phyloP scores from a whole-genome alignment of 2,329 filamentous ascomycete species.

The Paraphoma sp. region DNA sequence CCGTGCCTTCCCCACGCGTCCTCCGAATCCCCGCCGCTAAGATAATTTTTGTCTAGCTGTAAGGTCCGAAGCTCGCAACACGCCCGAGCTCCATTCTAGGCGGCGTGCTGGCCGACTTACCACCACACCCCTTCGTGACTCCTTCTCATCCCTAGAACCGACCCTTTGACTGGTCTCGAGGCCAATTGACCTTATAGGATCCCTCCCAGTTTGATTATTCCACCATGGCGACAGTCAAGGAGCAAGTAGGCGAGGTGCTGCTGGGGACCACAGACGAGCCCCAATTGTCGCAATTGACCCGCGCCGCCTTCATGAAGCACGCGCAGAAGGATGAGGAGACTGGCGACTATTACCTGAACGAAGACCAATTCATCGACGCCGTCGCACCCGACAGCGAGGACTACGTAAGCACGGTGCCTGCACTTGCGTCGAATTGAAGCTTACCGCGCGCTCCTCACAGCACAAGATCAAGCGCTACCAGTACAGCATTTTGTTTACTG shows the following conservation, averaged over 20 bases:
- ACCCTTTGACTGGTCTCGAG: slow-evolving; percentile 14
- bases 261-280: slow-evolving; percentile 66
- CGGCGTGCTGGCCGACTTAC: slow-evolving; percentile 33
- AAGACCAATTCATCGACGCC: slow-evolving; percentile 88
- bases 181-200: slow-evolving; percentile 35
- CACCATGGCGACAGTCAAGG: slow-evolving; percentile 68
- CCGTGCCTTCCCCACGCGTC: slow-evolving; percentile 40
- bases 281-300: slow-evolving; percentile 76
- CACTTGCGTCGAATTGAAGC: slow-evolving; percentile 30
- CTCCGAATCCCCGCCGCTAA: slow-evolving; percentile 32
- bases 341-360: slow-evolving; percentile 80
- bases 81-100: slow-evolving; percentile 23
- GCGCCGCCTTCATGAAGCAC: slow-evolving; percentile 76
- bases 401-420: slow-evolving; percentile 70
- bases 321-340: slow-evolving; percentile 76
- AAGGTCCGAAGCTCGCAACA: slow-evolving; percentile 33
- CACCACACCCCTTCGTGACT: slow-evolving; percentile 15
- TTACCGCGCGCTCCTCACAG: slow-evolving; percentile 58
- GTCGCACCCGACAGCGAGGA: slow-evolving; percentile 87
- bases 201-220: slow-evolving; percentile 15
- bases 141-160: slow-evolving; percentile 18
- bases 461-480: slow-evolving; percentile 98
- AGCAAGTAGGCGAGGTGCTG: slow-evolving; percentile 67
- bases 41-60: slow-evolving; percentile 30
- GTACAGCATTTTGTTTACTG: slow-evolving; percentile 89